Base-by-base conservation (phyloP, 78 protist genomes). In the Dictyostelium firmibasis region DNA sequence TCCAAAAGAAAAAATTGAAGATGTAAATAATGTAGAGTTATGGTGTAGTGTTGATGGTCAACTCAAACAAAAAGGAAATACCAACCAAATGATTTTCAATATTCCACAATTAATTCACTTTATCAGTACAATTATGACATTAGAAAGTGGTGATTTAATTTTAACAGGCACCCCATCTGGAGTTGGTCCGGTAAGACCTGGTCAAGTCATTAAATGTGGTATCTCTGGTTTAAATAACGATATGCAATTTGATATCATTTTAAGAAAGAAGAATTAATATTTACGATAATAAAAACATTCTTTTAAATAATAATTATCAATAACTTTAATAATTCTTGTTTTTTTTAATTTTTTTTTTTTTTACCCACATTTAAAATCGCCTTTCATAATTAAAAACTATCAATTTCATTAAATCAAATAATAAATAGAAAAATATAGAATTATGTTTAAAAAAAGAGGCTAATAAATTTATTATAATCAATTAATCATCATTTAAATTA, bases 151-250 rank as follows among this genome's bases (percentile, higher is more conserved):
- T 57, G 93, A 88, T 82, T n/a, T 94, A 16, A 83, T 94, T 69
- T 31, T 94, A 14, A 94, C 94, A 7, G 97, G 97, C 50, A 94
- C 97, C 4, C 95, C 97, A 27, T 23, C 89, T 35, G 96, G 96
- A 25, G 96, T 93, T 18, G 92, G 92, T 20, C 92, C 92, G 38
- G 57, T 93, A n/a, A 85, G 78, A 60, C 86, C 92, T n/a, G 96
- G 96, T 18, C 96, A 93, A 86, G 81, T 33, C 14, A 38, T 93
- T 25, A 72, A 27, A 43, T 74, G 79, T 57, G 96, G 96, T 72
- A 83, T 93, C 35, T 85, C 91, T 14, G 86, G 69, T n/a, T 41
- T 85, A 9, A 25, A 29, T 9, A 10, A 1, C 3, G 96, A 85
- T 8, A 81, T 89, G 86, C 70, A 78, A 60, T 89, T 89, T 70